Conservation (phyloP, 2,329 filamentous ascomycete species). For the Phaeosphaeria sp. region DNA sequence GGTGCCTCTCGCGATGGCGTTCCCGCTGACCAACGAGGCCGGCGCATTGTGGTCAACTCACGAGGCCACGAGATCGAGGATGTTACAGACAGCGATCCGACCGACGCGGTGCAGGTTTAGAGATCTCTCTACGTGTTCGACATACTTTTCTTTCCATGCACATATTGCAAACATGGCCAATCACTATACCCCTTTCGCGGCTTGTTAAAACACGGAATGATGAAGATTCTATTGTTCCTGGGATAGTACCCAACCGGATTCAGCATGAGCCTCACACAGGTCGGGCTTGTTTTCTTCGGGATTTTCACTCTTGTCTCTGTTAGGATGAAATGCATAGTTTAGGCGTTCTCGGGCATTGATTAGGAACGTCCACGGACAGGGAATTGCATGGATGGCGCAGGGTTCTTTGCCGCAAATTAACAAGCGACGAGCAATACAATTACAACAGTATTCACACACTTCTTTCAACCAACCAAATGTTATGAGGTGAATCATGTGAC, state of each 20-base stretch:
- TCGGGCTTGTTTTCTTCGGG: conserved; percentile 8
- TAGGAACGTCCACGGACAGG: conserved; percentile 5
- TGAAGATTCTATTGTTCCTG: conserved; percentile 15
- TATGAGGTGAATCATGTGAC: not conserved
- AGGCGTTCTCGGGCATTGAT: conserved; percentile 24
- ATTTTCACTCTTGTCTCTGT: conserved; percentile 18
- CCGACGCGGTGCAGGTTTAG: conserved; percentile 38
- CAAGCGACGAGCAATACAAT: conserved; percentile 1
- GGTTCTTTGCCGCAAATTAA: not conserved
- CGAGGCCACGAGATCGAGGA: conserved; percentile 48
- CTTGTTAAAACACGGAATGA: conserved; percentile 20
- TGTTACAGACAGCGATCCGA: conserved; percentile 38
- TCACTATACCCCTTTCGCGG: conserved; percentile 41
- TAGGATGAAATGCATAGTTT: conserved; percentile 32
- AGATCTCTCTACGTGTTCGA: conserved; percentile 3
- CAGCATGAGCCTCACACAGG: conserved; percentile 4
- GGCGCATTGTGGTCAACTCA: conserved; percentile 68
- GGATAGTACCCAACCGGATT: conserved; percentile 3
- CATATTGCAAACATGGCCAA: conserved; percentile 32
- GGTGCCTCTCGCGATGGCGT: conserved; percentile 90
- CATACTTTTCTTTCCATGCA: conserved; percentile 17
- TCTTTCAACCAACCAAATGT: not conserved
- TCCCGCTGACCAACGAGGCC: conserved; percentile 76
- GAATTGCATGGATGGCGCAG: not conserved
- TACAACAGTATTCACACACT: not conserved